Conservation (phyloP, 495 filamentous ascomycete genomes). For the Penicillium cosmopolitanum region DNA sequence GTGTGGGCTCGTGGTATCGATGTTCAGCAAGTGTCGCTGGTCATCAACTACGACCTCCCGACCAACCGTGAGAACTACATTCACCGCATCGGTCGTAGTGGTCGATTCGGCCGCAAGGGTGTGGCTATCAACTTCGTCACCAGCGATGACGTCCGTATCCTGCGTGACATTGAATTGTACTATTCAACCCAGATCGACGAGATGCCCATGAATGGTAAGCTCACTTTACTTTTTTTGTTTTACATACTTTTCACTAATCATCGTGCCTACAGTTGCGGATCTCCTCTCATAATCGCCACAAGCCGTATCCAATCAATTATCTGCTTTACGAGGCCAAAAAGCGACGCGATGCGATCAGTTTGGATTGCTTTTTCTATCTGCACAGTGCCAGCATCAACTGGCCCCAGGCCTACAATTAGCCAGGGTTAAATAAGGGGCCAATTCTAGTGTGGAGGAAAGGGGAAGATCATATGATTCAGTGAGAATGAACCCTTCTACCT, state of each 20-base stretch:
- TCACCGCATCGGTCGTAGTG: conserved; percentile 94
- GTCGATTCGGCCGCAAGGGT: conserved; percentile 96
- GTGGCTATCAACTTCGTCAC: conserved; percentile 99
- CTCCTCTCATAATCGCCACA: conserved; percentile 43
- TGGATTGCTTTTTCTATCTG: background rate
- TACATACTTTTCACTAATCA: conserved; percentile 16
- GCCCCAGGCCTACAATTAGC: background rate
- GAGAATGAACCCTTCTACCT: conserved; percentile 12
- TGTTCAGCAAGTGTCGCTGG: conserved; percentile 97
- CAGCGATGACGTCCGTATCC: conserved; percentile 93
- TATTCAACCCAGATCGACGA: conserved; percentile 99
- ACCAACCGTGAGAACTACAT: conserved; percentile 99
- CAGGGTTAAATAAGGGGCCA: conserved; percentile 16
- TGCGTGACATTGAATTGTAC: conserved; percentile 96
- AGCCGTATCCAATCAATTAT: conserved; percentile 6
- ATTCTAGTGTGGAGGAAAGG: conserved; percentile 44
- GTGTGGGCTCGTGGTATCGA: conserved; percentile 98
- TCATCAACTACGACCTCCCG: conserved; percentile 99
- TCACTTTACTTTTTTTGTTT: background rate
- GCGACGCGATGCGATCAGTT: conserved; percentile 9
- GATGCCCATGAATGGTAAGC: conserved; percentile 93
- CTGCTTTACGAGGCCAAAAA: conserved; percentile 16
- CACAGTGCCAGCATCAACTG: background rate
- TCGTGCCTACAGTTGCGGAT: conserved; percentile 42
- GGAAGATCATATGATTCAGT: conserved; percentile 32